Evolutionary conservation across 2,329 filamentous ascomycete genomes (phyloP).

Genomic region (Penicillium sp.): DNA sequence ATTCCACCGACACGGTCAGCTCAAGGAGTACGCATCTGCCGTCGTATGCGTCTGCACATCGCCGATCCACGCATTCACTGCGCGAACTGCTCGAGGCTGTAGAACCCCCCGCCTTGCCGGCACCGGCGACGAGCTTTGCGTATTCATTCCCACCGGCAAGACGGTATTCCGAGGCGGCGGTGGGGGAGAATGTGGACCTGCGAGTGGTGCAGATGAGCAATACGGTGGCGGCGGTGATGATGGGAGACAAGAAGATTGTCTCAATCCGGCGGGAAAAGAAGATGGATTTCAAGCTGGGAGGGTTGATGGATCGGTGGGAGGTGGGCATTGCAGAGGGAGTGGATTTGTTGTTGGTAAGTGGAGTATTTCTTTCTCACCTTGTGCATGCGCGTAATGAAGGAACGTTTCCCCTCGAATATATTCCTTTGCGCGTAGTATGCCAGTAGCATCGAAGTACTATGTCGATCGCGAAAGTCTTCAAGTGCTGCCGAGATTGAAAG

Average conservation of each 20-base stretch:
- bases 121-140: conserved; percentile 8
- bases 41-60: conserved; percentile 16
- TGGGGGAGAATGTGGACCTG: conserved; percentile 10
- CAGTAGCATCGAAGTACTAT: no score
- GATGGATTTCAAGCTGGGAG: conserved; percentile 10
- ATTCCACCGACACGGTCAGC: neutral
- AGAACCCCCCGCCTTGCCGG: conserved; percentile 18
- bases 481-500: neutral
- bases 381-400: no score
- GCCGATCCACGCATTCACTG: conserved; percentile 9
- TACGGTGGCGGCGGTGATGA: conserved; percentile 12
- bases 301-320: conserved; percentile 15
- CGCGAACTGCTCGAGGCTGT: conserved; percentile 19
- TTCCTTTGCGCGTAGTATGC: no score
- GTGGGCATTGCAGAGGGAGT: conserved; percentile 19
- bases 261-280: conserved; percentile 12
- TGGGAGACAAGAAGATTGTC: conserved; percentile 17
- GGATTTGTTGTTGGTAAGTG: conserved; percentile 20
- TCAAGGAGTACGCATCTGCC: conserved; percentile 6
- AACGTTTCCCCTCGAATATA: no score
- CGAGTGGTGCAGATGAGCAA: conserved; percentile 11
- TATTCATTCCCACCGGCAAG: conserved; percentile 6
- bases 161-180: conserved; percentile 7
- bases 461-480: no score
- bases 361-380: no score